Base-by-base conservation (phyloP, 768 basidiomycete species). In the Russula dissimulans region DNA sequence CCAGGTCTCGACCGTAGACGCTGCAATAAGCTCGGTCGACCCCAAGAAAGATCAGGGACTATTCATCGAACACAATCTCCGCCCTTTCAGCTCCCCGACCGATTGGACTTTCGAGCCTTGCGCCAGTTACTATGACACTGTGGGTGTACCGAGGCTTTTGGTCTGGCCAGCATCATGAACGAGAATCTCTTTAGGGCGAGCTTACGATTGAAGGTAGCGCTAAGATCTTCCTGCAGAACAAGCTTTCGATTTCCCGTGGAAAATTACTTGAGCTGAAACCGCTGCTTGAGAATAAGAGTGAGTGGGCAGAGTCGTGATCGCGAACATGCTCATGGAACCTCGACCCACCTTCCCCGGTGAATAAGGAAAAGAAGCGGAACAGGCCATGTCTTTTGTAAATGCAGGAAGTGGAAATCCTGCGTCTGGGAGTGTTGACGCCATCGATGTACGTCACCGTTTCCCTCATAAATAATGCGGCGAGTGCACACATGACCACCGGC, bases 91-190 rank as follows among this genome's bases (percentile, higher is more conserved):
- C 34, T 71, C 79, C 11, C 89, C 91, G 9, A 67, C 66, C 11
- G 84, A 90, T 67, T 89, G 82, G 85, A 71, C 62, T 45, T 93
- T 91, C 66, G 89, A 92, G 68, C 86, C 89, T 14, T 89, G 86
- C 62, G 63, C 78, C 7, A 80, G 73, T 55, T 83, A 87, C 65
- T 92, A 93, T 69, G 91, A 93, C 67, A 87, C 82, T 48, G 90
- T 83, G 69, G 63, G 82, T 71, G 8, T 31, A 38, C 18, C 15
- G 10, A 49, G n/a, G 17, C 31, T 5, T 4, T 56, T 41, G 26
- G 26, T 47, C 12, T 51, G 46, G 59, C n/a, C 3, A 45, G n/a
- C 29, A 10, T 36, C 49, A 32, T 56, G 14, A 22, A 18, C 11
- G 15, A 17, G 17, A 38, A 38, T 29, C 14, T 22, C 55, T 52